phyloP scores from a whole-genome alignment of 106 monocot species.

The Allium cepa region DNA sequence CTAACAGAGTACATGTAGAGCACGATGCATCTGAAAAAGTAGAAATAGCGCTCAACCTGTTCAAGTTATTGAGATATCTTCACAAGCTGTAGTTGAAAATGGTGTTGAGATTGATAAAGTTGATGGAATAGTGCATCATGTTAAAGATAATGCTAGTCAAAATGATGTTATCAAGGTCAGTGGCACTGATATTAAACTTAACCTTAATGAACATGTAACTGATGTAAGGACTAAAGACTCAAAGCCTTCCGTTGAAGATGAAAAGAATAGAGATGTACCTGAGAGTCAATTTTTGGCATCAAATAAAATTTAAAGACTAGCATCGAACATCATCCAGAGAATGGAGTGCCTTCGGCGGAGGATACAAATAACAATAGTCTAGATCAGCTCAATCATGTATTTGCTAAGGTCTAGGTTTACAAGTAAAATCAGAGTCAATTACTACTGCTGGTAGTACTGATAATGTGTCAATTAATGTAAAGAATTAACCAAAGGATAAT shows the following conservation, averaged over 20 bases:
- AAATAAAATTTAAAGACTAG: not conserved
- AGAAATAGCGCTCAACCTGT: slow-evolving; percentile 7
- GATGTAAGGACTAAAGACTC: slow-evolving; percentile 13
- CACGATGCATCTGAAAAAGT: not conserved
- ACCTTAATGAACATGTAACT: not conserved
- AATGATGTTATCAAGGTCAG: not conserved
- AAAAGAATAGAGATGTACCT: not conserved
- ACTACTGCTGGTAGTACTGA: slow-evolving; percentile 23
- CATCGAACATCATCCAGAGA: not conserved
- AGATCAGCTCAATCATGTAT: slow-evolving; percentile 49
- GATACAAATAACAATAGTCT: slow-evolving; percentile 21
- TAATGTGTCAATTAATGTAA: slow-evolving; percentile 77
- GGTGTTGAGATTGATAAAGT: not conserved
- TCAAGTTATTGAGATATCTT: slow-evolving; percentile 1
- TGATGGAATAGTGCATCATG: not conserved
- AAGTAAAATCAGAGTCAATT: slow-evolving; percentile 70
- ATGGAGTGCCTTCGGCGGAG: slow-evolving; percentile 18
- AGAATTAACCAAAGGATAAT: slow-evolving; percentile 84
- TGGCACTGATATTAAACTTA: not conserved
- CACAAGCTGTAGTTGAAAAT: not conserved
- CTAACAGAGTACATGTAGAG: slow-evolving; percentile 6
- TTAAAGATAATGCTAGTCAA: slow-evolving; percentile 2
- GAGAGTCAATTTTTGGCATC: not conserved
- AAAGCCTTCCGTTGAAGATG: not conserved
- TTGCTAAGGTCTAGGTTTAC: slow-evolving; percentile 74